Evolutionary conservation across 1,284 basidiomycete species (phyloP).

Genomic region (Cutaneotrichosporon sp.): DNA sequence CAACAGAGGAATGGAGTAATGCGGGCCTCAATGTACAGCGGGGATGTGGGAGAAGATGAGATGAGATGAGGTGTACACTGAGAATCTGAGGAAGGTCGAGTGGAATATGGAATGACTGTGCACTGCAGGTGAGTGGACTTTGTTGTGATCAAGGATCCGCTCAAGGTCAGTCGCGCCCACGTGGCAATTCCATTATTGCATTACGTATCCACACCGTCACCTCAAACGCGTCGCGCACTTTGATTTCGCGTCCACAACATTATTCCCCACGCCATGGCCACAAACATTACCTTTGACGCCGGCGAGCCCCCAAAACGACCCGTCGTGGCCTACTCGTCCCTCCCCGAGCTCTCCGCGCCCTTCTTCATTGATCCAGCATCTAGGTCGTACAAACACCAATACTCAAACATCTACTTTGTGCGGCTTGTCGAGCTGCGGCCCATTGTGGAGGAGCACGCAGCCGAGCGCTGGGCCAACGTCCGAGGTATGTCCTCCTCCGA

Average conservation of each 20-base stretch:
- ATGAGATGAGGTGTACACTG: not conserved
- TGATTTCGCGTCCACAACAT: slow-evolving; percentile 12
- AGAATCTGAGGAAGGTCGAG: not conserved
- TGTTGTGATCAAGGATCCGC: slow-evolving; percentile 2
- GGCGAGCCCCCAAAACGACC: slow-evolving; percentile 30
- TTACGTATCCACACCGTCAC: slow-evolving; percentile 13
- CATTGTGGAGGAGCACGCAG: slow-evolving; percentile 65
- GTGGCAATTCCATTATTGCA: not conserved
- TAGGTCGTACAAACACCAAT: slow-evolving; percentile 69
- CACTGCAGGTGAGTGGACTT: not conserved
- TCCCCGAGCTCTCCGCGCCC: slow-evolving; percentile 48
- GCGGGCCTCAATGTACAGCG: not conserved
- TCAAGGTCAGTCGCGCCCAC: slow-evolving; percentile 13
- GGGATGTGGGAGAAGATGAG: not conserved
- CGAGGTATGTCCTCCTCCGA: slow-evolving; percentile 55
- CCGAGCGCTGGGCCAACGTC: slow-evolving; percentile 65
- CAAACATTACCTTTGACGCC: slow-evolving; percentile 13
- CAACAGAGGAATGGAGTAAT: not conserved
- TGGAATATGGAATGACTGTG: not conserved
- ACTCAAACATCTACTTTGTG: slow-evolving; percentile 88
- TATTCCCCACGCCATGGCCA: slow-evolving; percentile 17
- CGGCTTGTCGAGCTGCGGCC: slow-evolving; percentile 66
- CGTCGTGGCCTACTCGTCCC: slow-evolving; percentile 37
- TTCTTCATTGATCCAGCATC: slow-evolving; percentile 48
- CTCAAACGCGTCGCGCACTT: not conserved